These are phyloP conservation scores for Dactylellina cionopaga DNA, from an alignment of 2,329 filamentous ascomycete genomes.

Conservation along the genomic window DNA sequence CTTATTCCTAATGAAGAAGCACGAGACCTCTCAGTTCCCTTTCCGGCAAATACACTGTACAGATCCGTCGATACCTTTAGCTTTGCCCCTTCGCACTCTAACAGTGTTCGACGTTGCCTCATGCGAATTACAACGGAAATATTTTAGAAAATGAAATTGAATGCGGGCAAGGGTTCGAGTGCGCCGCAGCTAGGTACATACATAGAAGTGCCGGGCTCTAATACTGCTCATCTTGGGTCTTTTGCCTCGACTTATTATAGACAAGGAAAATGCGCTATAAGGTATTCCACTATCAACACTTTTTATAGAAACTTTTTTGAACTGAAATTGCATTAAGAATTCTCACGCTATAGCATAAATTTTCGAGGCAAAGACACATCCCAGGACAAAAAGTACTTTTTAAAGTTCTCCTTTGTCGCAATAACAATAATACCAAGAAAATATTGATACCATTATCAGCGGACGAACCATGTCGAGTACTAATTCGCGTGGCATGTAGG, in stretches of 20 bases:
- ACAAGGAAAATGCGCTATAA: too few relatives aligned
- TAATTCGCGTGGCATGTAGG: neutral
- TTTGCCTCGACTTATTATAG: too few relatives aligned
- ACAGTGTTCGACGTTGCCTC: neutral
- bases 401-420: neutral
- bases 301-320: slow-evolving; percentile 29
- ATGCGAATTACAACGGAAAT: slow-evolving; percentile 12
- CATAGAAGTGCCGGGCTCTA: too few relatives aligned
- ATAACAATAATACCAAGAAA: slow-evolving; percentile 15
- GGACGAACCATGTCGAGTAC: neutral
- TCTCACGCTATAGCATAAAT: neutral
- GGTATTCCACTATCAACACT: neutral
- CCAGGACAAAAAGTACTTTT: neutral
- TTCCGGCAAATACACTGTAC: slow-evolving; percentile 29
- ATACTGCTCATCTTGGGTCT: too few relatives aligned
- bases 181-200: too few relatives aligned
- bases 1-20: neutral
- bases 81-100: neutral
- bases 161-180: neutral
- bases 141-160: slow-evolving; percentile 2
- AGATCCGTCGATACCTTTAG: neutral
- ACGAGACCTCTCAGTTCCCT: slow-evolving; percentile 5
- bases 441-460: slow-evolving; percentile 26
- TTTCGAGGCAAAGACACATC: neutral
- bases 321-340: slow-evolving; percentile 33